These are phyloP conservation scores for Stephania cephalantha DNA, from an alignment of 164 flowering plant species.

Conservation along the genomic window DNA sequence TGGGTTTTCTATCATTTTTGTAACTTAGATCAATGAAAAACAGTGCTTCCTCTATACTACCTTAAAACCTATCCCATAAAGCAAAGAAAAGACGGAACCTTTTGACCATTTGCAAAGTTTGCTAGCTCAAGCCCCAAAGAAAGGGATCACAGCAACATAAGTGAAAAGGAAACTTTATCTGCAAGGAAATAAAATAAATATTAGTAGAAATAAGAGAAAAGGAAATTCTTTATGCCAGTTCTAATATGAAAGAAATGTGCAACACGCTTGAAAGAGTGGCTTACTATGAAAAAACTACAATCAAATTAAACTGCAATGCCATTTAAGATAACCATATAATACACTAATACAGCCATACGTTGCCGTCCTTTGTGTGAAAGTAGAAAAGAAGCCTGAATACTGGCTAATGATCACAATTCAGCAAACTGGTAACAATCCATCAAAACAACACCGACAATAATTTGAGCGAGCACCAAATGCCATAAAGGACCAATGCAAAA, in stretches of 20 bases:
- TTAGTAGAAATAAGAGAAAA: not conserved
- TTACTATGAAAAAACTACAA: not conserved
- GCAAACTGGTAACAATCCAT: no score
- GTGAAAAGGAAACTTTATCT: conserved; percentile 11
- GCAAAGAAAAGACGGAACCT: conserved; percentile 13
- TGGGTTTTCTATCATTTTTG: not conserved
- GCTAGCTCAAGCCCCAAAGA: conserved; percentile 5
- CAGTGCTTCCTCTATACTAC: not conserved
- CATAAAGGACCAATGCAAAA: no score
- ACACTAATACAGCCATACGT: not conserved
- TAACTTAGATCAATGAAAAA: not conserved
- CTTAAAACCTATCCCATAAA: not conserved
- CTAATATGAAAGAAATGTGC: not conserved
- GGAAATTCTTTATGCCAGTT: not conserved
- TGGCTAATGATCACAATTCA: not conserved
- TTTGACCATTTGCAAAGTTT: conserved; percentile 30
- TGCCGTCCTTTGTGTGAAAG: not conserved
- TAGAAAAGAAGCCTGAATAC: not conserved
- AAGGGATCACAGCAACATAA: not conserved
- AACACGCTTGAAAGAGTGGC: not conserved
- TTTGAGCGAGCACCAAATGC: no score
- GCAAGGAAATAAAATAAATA: not conserved
- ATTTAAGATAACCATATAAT: not conserved
- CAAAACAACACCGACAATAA: no score
- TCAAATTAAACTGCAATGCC: not conserved